Percentiles rank a stretch among this genome's conserved stretches.
Evolutionary conservation across 768 basidiomycete species (phyloP).

Genomic region (Cyclocybe cylindracea): DNA sequence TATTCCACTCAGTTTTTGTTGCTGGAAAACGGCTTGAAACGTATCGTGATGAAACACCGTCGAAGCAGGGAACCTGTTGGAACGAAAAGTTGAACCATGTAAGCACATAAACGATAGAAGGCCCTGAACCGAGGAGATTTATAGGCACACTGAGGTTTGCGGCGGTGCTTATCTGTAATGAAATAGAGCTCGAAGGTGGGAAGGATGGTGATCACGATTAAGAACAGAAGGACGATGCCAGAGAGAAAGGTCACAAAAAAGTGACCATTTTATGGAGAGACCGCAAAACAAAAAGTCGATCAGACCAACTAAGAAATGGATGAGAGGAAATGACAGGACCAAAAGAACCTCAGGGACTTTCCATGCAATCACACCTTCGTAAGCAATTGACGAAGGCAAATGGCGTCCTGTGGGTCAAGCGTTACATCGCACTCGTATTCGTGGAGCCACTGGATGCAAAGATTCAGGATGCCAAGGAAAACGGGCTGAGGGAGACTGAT

Average conservation of each 20-base stretch:
- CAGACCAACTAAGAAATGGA: constrained; percentile 21
- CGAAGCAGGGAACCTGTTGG: not conserved
- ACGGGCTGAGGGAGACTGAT: constrained; percentile 26
- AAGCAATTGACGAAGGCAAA: constrained; percentile 18
- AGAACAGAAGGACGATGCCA: constrained; percentile 8
- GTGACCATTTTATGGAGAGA: constrained; percentile 15
- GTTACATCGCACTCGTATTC: constrained; percentile 17
- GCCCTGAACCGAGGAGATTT: constrained; percentile 19
- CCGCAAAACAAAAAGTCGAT: constrained; percentile 20
- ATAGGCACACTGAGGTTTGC: constrained; percentile 12
- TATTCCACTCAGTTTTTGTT: constrained; percentile 13
- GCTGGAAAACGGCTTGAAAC: constrained; percentile 7
- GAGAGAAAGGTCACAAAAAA: constrained; percentile 11
- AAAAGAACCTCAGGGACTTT: constrained; percentile 18
- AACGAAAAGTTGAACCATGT: not conserved
- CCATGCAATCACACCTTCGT: constrained; percentile 20
- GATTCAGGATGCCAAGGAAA: constrained; percentile 19
- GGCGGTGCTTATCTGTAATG: constrained; percentile 1
- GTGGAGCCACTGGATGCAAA: constrained; percentile 26
- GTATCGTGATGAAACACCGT: not conserved
- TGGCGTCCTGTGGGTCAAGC: constrained; percentile 12
- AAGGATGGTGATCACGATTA: constrained; percentile 11
- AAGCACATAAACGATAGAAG: constrained; percentile 6
- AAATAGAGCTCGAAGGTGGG: constrained; percentile 13
- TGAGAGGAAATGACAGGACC: constrained; percentile 15